Percentiles rank a stretch among this genome's conserved stretches.
Conservation (phyloP, 1,284 basidiomycete species). For the Rhodotorula sp. region DNA sequence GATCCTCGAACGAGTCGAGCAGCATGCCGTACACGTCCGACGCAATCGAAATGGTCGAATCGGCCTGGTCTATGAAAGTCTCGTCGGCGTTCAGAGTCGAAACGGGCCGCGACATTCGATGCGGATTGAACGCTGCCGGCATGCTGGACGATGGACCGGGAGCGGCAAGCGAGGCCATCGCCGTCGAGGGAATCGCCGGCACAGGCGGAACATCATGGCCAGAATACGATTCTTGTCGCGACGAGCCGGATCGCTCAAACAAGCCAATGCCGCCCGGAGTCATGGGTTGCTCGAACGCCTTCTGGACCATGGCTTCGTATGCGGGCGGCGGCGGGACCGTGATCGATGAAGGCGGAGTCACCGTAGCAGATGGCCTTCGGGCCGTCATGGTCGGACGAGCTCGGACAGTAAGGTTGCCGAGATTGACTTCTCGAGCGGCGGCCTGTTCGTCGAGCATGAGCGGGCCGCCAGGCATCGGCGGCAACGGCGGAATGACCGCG, state of each 20-base stretch:
- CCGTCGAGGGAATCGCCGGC: not conserved
- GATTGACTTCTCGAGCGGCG: not conserved
- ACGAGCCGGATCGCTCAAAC: not conserved
- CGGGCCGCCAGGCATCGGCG: slow-evolving; percentile 15
- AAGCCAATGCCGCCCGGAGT: slow-evolving; percentile 33
- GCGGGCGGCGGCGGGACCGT: slow-evolving; percentile 22
- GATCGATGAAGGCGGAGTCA: slow-evolving; percentile 8
- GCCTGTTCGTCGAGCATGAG: slow-evolving; percentile 9
- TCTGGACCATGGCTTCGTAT: slow-evolving; percentile 35
- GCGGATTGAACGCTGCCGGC: slow-evolving; percentile 11
- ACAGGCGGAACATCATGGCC: slow-evolving; percentile 4
- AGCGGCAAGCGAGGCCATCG: not conserved
- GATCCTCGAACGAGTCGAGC: slow-evolving; percentile 51
- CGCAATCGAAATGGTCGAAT: slow-evolving; percentile 53
- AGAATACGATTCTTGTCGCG: slow-evolving; percentile 1
- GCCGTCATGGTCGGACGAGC: slow-evolving; percentile 1
- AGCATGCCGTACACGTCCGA: slow-evolving; percentile 53
- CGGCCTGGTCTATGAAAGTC: slow-evolving; percentile 53
- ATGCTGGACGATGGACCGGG: not conserved
- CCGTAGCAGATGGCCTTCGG: not conserved
- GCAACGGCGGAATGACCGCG: slow-evolving; percentile 41
- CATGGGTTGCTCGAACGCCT: slow-evolving; percentile 39
- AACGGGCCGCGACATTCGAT: slow-evolving; percentile 27
- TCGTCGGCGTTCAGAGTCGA: slow-evolving; percentile 51
- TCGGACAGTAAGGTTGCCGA: slow-evolving; percentile 7